Base-by-base conservation (phyloP, 2,329 filamentous ascomycete species). In the Ramularia endophylla region DNA sequence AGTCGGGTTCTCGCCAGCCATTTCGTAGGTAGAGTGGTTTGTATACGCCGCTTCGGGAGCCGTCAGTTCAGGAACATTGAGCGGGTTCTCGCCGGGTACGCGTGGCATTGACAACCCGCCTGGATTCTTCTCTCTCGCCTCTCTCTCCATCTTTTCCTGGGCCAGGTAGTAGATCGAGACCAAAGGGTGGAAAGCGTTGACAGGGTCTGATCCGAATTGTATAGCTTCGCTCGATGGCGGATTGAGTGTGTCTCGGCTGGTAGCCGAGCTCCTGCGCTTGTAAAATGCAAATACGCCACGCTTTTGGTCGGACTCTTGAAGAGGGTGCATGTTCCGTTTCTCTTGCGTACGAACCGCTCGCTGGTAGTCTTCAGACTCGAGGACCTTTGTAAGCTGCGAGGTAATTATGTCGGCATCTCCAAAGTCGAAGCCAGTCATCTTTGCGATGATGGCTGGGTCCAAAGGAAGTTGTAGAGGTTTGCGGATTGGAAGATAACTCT, bases 371-470 rank as follows among this genome's bases (percentile, higher is more conserved):
- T 94, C 88, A 0, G 89, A 95, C 56, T 94, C 85, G 46, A 98
- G 77, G n/a, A 89, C 78, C 49, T 84, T 85, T 8, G 81, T 85
- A 31, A 98, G 75, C 60, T 95, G 87, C 2, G 78, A 70, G 42
- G 78, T 82, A 59, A 98, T 95, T 42, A 79, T 78, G 39, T 95
- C 88, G 1, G 87, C 77, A 0, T 87, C 77, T 1, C 92, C 92
- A 68, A 97, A 98, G 63, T 97, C 94, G 63, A 98, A 98, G 2
- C 92, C 92, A 17, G 88, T 94, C 92, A 98, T 98, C 54, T 86
- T 89, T 36, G 87, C 79, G 42, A 98, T 78, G 4, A 97, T 83
- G 31, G 85, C 82, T 2, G 77, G 71, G 58, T 97, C 90, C 8
- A 98, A 69, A 5, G 90, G 89, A 11, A 94, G 70, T 27, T 84